Evolutionary conservation across 1,139 yeast genomes (phyloP), one percentile per base, ranked within the genome.

Genomic region (Taphrina betulina): DNA sequence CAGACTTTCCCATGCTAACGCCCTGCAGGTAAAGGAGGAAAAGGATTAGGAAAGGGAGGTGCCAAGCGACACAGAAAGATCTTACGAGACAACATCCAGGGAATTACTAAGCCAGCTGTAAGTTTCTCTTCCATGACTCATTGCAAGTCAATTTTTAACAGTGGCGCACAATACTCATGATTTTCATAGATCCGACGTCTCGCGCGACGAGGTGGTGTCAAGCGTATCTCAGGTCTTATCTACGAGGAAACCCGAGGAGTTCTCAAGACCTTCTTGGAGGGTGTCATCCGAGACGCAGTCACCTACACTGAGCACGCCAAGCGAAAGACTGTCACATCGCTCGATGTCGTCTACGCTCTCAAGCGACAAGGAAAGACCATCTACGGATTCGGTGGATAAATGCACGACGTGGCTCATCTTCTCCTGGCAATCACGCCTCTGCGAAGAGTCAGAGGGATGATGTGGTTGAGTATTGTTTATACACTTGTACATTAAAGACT

Each of bases 131-230:
- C 31, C 31, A 12, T 7, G 31, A 12, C 31, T n/a, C n/a, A n/a
- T n/a, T n/a, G n/a, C n/a, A n/a, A n/a, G n/a, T n/a, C n/a, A n/a
- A n/a, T n/a, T n/a, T n/a, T n/a, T n/a, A n/a, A n/a, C n/a, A n/a
- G n/a, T n/a, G n/a, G n/a, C n/a, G n/a, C n/a, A n/a, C n/a, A n/a
- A n/a, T n/a, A n/a, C n/a, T n/a, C n/a, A n/a, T n/a, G n/a, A n/a
- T 14, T 8, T n/a, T 12, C 17, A 19, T 19, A 41, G 45, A 90
- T 90, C 74, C 89, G 98, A 81, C 90, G 98, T 86, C 85, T 90
- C 72, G 98, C 98, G 62, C 90, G 98, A 85, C 89, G 98, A 87
- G 98, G 98, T 80, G 98, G 98, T 88, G 98, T 92, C 72, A 90
- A 66, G 67, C 68, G 68, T 85, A 92, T 92, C 71, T 90, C 97